Base-by-base conservation (phyloP, 2,329 filamentous ascomycete species). In the Apiospora sp. region DNA sequence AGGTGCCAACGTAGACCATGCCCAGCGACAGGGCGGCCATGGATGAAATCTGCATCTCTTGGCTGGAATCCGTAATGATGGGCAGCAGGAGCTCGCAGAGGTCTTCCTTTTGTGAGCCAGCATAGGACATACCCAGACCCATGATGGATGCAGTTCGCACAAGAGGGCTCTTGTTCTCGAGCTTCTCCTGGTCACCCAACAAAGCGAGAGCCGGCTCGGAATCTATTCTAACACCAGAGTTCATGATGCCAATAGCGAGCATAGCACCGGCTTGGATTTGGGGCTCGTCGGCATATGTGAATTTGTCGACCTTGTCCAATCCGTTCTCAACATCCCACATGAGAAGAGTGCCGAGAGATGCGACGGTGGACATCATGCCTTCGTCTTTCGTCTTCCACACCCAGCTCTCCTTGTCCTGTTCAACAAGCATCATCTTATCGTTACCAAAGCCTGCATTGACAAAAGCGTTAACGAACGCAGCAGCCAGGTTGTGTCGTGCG, bases 321-420 rank as follows among this genome's bases (percentile, higher is more conserved):
- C 96, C 96, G 76, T 90, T 92, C 79, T 98, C 96, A 30, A 98
- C 92, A 80, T 99, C 96, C 94, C 96, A 98, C 79, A 97, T 90
- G 81, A 98, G 87, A 24, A 99, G 87, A 78, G 96, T 96, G 80
- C 96, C 96, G 77, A 98, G 85, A 0, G 96, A 98, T 5, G 97
- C 97, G 51, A 97, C 93, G 0, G 96, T 98, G 1, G 96, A 98
- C 84, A 98, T 89, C 95, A 98, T 98, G 75, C 96, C 96, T 79
- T 98, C 95, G 58, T 97, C 95, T 84, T 99, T 99, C 27, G 97
- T 98, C 87, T 98, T 99, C 94, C 95, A 99, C 5, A 99, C 94
- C 96, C 96, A 99, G 75, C 93, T 94, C 78, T 93, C 92, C 86
- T 97, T 97, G 75, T 95, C 92, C 73, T 94, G 92, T 27, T 96